Percentiles rank a stretch among this genome's conserved stretches.
phyloP scores from a whole-genome alignment of 2,329 filamentous ascomycete genomes.

The Mycosphaerella arachidis region DNA sequence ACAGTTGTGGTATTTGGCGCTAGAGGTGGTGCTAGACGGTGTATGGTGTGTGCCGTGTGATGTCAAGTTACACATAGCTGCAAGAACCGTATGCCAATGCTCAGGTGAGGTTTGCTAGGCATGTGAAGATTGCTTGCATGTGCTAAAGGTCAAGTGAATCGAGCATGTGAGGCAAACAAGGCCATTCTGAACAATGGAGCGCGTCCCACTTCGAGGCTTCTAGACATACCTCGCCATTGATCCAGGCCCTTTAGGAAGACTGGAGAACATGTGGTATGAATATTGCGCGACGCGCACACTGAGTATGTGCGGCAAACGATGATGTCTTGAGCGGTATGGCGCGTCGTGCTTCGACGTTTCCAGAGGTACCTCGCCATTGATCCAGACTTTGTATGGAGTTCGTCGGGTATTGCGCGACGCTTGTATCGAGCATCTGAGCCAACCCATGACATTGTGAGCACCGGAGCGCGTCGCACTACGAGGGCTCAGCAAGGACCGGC shows the following conservation, averaged over 20 bases:
- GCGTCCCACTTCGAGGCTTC: background rate
- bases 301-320: too few relatives aligned
- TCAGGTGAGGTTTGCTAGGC: background rate
- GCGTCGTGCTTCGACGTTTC: too few relatives aligned
- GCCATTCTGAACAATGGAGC: background rate
- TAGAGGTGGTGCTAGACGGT: background rate
- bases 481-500: background rate
- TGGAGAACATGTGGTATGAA: too few relatives aligned
- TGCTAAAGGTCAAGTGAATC: background rate
- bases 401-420: too few relatives aligned
- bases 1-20: background rate
- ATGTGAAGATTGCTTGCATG: background rate
- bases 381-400: too few relatives aligned
- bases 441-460: background rate
- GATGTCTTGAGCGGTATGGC: too few relatives aligned
- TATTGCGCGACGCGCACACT: too few relatives aligned
- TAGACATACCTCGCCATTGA: background rate
- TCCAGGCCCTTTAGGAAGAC: background rate
- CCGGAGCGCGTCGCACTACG: background rate
- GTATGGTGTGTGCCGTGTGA: background rate
- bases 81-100: background rate
- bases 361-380: too few relatives aligned
- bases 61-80: background rate
- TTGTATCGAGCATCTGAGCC: background rate
- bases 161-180: background rate